These are phyloP conservation scores for Suillus placidus DNA, from an alignment of 768 basidiomycete species.

Conservation along the genomic window DNA sequence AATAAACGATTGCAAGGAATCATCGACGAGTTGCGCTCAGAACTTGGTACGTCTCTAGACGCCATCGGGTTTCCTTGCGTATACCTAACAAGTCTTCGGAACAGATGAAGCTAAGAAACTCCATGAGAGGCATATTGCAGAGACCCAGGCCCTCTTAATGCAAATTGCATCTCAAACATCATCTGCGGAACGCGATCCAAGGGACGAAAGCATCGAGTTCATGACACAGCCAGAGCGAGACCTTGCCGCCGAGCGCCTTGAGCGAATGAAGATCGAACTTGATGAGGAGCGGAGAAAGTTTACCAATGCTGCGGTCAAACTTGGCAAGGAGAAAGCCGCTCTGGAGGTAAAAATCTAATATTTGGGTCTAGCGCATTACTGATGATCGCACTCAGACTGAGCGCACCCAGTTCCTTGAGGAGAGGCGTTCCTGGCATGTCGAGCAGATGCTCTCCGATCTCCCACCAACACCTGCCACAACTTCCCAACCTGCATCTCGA, in stretches of 20 bases:
- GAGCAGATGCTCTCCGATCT: slow-evolving; percentile 62
- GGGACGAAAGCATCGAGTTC: slow-evolving; percentile 54
- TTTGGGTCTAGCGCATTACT: slow-evolving; percentile 9
- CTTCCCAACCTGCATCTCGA: slow-evolving; percentile 29
- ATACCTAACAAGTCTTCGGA: slow-evolving; percentile 15
- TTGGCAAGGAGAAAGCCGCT: slow-evolving; percentile 64
- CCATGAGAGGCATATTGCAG: slow-evolving; percentile 41
- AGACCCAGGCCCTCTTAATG: slow-evolving; percentile 58
- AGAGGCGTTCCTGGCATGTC: slow-evolving; percentile 74
- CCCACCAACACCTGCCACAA: slow-evolving; percentile 44
- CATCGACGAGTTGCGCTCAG: slow-evolving; percentile 53
- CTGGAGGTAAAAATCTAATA: slow-evolving; percentile 58
- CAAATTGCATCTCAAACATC: slow-evolving; percentile 48
- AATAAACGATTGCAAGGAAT: slow-evolving; percentile 51
- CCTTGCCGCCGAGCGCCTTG: slow-evolving; percentile 56
- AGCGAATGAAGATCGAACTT: slow-evolving; percentile 55
- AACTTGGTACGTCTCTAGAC: slow-evolving; percentile 52
- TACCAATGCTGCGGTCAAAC: slow-evolving; percentile 60
- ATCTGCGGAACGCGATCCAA: slow-evolving; percentile 21
- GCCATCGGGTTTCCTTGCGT: slow-evolving; percentile 7
- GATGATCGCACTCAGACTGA: slow-evolving; percentile 50
- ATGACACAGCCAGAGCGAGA: slow-evolving; percentile 56
- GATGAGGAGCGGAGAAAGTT: slow-evolving; percentile 68
- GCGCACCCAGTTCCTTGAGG: slow-evolving; percentile 61
- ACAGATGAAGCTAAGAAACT: slow-evolving; percentile 54